Base-by-base conservation (phyloP, 139 green algal species). In the Coccomyxa sp. region DNA sequence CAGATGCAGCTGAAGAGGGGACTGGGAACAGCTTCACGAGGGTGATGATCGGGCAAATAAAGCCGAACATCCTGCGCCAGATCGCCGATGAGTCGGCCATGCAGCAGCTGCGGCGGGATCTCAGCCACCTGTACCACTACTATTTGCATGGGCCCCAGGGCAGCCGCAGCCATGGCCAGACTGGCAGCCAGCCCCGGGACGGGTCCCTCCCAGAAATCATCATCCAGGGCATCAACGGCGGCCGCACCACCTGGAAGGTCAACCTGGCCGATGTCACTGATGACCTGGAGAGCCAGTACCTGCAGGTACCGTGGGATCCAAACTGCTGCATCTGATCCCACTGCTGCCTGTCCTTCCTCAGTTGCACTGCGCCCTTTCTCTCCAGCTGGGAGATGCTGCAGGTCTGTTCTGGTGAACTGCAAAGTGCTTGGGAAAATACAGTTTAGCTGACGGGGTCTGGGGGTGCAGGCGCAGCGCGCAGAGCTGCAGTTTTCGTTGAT, bases 41-140 rank as follows among this genome's bases (percentile, higher is more conserved):
- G 13, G 91, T 96, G 16, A 83, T 92, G 57, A 84, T 96, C 12
- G 79, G 84, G 15, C 81, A 94, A 58, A 79, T 96, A 27, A 96
- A 96, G 87, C 77, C 86, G 0, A 90, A 93, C 4, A 84, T 94
- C 23, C 78, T 93, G 75, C 77, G 85, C 3, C 85, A 91, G 84
- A 85, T 94, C 38, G 82, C 83, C 28, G 88, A 89, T 17, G 59
- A 84, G 13, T 78, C 90, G 23, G 76, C 67, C 28, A 86, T 81
- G 32, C 32, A 57, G 23, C 58, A 82, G 38, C 80, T 91, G 12
- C 88, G 84, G 18, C 82, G 88, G 38, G 88, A 94, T 82, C 89
- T 97, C 67, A 93, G 91, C 23, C 93, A 97, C 84, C 81, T 96
- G 10, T 97, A 97, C 87, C 93, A 97, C 83, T 97, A 95, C 85